Conservation (phyloP, 208 protist species). For the Giardia duodenalis region DNA sequence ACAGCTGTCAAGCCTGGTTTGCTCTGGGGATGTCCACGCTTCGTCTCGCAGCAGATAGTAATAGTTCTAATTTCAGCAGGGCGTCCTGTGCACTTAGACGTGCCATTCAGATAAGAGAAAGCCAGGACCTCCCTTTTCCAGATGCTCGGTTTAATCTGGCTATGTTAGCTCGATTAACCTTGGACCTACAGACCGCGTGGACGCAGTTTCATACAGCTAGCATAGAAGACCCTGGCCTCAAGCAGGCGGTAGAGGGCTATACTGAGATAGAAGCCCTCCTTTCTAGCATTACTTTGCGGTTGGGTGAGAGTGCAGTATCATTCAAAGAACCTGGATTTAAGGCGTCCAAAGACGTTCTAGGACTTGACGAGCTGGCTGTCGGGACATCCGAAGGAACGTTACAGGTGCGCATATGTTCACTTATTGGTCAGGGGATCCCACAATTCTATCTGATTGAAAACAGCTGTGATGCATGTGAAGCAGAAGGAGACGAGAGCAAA, state of each 20-base stretch:
- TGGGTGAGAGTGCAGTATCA: neutral
- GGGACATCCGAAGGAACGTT: neutral
- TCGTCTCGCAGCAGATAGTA: neutral
- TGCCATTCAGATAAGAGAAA: neutral
- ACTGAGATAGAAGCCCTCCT: neutral
- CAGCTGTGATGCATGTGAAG: neutral
- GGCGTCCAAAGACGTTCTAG: neutral
- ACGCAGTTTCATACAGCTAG: neutral
- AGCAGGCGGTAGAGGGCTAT: neutral
- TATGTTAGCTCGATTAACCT: neutral
- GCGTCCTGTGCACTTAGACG: neutral
- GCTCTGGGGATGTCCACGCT: neutral
- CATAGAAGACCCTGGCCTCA: neutral
- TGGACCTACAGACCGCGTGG: neutral
- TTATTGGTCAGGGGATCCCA: neutral
- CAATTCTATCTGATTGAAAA: neutral
- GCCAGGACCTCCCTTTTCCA: neutral
- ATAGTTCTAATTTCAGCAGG: neutral
- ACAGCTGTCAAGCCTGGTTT: neutral
- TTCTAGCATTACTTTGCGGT: neutral
- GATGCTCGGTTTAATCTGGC: neutral
- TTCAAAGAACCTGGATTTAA: neutral
- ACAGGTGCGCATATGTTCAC: neutral
- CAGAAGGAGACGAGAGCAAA: neutral
- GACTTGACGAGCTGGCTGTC: neutral